Conservation (phyloP, 1,139 yeast species). For the Debaryomyces singareniensis region DNA sequence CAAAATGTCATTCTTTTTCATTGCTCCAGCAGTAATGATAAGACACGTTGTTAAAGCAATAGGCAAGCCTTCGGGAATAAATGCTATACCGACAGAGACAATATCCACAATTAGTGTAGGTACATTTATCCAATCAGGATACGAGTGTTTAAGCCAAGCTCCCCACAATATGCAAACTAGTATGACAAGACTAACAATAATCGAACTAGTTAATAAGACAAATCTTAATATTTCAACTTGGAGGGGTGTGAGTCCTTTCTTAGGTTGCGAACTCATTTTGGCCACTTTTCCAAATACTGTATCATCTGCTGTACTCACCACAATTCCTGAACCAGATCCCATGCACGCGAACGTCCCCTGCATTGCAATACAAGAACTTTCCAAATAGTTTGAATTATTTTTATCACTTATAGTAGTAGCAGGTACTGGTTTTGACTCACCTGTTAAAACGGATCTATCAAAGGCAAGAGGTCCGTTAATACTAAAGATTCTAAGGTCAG, state of each 20-base stretch:
- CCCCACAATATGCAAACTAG: conserved; percentile 64
- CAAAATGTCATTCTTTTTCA: conserved; percentile 23
- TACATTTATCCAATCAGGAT: conserved; percentile 28
- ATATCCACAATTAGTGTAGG: conserved; percentile 26
- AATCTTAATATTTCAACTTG: too few relatives aligned
- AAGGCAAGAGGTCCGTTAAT: conserved; percentile 37
- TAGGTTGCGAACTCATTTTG: too few relatives aligned
- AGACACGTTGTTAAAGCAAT: conserved; percentile 30
- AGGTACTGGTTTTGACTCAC: conserved; percentile 53
- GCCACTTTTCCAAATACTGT: conserved; percentile 75
- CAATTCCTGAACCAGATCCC: conserved; percentile 64
- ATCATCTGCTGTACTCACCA: conserved; percentile 63
- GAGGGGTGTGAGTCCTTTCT: too few relatives aligned
- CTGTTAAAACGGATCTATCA: conserved; percentile 75
- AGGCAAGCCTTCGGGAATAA: conserved; percentile 33
- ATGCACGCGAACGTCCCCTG: too few relatives aligned
- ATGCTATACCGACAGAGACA: conserved; percentile 24
- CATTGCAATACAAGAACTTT: conserved; percentile 53
- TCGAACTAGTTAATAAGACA: conserved; percentile 64
- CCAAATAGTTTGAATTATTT: conserved; percentile 40
- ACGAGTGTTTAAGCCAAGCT: conserved; percentile 59
- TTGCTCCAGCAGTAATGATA: conserved; percentile 23
- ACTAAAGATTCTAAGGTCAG: conserved; percentile 24
- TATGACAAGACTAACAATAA: conserved; percentile 62
- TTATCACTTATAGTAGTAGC: conserved; percentile 72